Evolutionary conservation across 306 rosid species (phyloP), one percentile per base, ranked within the genome.

Genomic region (Cucurbita ficifolia): DNA sequence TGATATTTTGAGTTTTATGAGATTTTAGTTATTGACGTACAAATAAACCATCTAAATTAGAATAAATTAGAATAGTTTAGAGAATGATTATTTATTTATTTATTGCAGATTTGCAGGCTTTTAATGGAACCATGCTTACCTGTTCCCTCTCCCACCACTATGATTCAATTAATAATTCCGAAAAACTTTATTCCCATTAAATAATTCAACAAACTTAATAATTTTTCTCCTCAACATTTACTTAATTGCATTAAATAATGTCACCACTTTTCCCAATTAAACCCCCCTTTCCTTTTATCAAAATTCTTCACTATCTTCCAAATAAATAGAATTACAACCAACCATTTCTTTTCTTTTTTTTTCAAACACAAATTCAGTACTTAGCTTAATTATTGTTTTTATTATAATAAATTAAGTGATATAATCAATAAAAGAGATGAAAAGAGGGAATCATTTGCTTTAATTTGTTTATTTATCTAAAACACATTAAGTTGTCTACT

Each of bases 61-160:
- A 29, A 2, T 29, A 29, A 22, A n/a, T n/a, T n/a, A n/a, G n/a
- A n/a, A n/a, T n/a, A n/a, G 3, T 29, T 29, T 29, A 2, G 3
- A 29, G 3, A 29, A 29, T 29, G 33, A 29, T 29, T 29, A 29
- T 29, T 29, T 29, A 29, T 29, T 22, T 22, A 22, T 22, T 22
- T 22, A 22, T 29, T 2, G 73, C 56, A 46, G 73, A 68, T 68
- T 68, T 68, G 56, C 21, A 68, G 73, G 54, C 56, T 68, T 68
- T 68, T 68, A 46, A 45, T 65, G 53, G 72, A 63, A 39, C 72
- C 72, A 65, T 65, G 72, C 72, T 65, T 65, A 65, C 72, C 72
- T 65, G 72, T 65, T 43, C 72, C 72, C 72, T 65, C 72, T 65
- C 72, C 72, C 72, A 65, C 53, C 72, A 65, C 53, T 65, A 65